Percentiles rank a stretch among this genome's conserved stretches.
These are phyloP conservation scores for Epichloe coenophiala DNA, from an alignment of 2,329 filamentous ascomycete genomes.

Conservation along the genomic window DNA sequence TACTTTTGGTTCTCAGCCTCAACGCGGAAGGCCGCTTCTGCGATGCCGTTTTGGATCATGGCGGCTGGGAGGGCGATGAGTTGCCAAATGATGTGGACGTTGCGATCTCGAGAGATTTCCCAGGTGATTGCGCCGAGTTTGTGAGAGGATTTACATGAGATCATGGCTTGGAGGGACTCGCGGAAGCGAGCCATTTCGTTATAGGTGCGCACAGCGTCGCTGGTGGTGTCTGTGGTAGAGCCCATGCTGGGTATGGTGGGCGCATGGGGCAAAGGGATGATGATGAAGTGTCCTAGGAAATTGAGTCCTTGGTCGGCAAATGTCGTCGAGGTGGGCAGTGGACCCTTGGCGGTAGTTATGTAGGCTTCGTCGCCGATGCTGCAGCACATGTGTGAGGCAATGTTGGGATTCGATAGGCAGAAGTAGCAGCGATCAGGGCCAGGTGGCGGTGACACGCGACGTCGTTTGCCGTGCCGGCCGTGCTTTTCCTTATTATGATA, in stretches of 20 bases:
- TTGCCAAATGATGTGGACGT: constrained; percentile 91
- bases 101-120: constrained; percentile 72
- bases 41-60: constrained; percentile 56
- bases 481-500: constrained; percentile 30
- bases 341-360: constrained; percentile 83
- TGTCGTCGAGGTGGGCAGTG: constrained; percentile 57
- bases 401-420: constrained; percentile 75
- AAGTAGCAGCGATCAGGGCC: constrained; percentile 83
- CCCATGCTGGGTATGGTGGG: constrained; percentile 60
- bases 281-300: constrained; percentile 78
- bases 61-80: constrained; percentile 63
- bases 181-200: constrained; percentile 77
- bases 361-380: constrained; percentile 82
- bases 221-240: constrained; percentile 33
- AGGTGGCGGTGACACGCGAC: constrained; percentile 40
- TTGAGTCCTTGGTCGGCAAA: constrained; percentile 51
- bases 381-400: constrained; percentile 77
- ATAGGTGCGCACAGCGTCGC: constrained; percentile 47
- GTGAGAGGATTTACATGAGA: constrained; percentile 39
- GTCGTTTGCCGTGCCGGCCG: constrained; percentile 32
- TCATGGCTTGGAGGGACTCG: constrained; percentile 64
- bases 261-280: constrained; percentile 75
- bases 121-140: constrained; percentile 75
- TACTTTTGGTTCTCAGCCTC: constrained; percentile 64
- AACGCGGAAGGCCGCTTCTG: constrained; percentile 80